Evolutionary conservation across 176 grass and related monocot species (phyloP).

Genomic region (Thalia dealbata): DNA sequence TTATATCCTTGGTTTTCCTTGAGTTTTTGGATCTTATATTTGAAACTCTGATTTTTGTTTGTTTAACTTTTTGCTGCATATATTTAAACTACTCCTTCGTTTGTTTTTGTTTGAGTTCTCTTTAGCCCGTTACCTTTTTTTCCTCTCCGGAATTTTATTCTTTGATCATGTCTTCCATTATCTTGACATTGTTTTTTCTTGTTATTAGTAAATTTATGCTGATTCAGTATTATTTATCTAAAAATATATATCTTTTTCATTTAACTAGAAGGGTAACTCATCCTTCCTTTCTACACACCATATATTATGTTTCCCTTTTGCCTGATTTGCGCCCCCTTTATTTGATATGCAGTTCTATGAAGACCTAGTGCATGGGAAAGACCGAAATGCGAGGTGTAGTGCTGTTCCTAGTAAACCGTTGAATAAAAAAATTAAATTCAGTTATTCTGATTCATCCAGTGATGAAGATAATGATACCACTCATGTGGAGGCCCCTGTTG

Average conservation of each 20-base stretch:
- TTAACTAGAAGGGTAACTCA: too few species aligned
- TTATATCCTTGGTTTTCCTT: constrained; percentile 3
- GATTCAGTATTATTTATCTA: too few species aligned
- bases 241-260: too few species aligned
- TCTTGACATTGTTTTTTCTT: not conserved
- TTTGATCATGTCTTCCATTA: not conserved
- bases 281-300: too few species aligned
- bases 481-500: constrained; percentile 28
- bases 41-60: not conserved
- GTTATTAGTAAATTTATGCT: not conserved
- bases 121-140: not conserved
- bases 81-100: not conserved
- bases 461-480: constrained; percentile 34
- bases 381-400: constrained; percentile 23
- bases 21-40: constrained; percentile 2
- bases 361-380: constrained; percentile 54
- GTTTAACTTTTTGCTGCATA: not conserved
- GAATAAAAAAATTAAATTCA: constrained; percentile 80
- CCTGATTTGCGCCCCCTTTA: not conserved
- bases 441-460: constrained; percentile 72
- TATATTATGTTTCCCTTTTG: too few species aligned
- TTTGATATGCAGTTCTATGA: constrained; percentile 63
- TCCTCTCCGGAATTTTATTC: not conserved
- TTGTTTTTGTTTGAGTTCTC: not conserved
- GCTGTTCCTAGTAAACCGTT: constrained; percentile 38